A percentile compares a stretch with the other conserved stretches of the same genome.
These are phyloP conservation scores for Blumeriella jaapii DNA, from an alignment of 2,329 filamentous ascomycete genomes.

Conservation along the genomic window DNA sequence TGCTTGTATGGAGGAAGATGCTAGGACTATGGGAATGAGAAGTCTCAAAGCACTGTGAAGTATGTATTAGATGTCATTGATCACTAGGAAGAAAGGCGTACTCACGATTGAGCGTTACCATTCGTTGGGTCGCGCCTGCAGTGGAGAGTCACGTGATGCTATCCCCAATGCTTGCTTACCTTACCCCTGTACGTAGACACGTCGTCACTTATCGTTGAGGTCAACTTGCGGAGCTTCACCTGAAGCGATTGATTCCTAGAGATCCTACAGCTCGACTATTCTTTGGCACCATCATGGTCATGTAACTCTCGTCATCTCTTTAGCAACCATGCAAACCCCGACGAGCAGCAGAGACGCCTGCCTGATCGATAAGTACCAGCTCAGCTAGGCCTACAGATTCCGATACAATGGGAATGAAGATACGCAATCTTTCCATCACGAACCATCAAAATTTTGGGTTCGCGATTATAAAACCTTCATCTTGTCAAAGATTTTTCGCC, in stretches of 20 bases:
- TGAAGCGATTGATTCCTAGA: too few species aligned
- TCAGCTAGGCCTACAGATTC: too few species aligned
- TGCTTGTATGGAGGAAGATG: background rate
- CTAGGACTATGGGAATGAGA: background rate
- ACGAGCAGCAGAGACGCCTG: slow-evolving; percentile 12
- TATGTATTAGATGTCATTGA: background rate
- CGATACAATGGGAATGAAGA: slow-evolving; percentile 7
- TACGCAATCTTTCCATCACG: slow-evolving; percentile 13
- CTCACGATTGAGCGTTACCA: background rate
- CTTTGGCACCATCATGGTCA: slow-evolving; percentile 7
- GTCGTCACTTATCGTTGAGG: too few species aligned
- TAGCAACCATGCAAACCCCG: slow-evolving; percentile 14
- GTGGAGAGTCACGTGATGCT: too few species aligned
- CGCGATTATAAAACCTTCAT: too few species aligned
- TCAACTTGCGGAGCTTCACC: too few species aligned
- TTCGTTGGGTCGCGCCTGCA: too few species aligned
- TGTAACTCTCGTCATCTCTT: slow-evolving; percentile 8
- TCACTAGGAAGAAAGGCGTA: background rate
- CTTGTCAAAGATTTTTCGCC: too few species aligned
- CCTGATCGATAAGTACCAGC: slow-evolving; percentile 7
- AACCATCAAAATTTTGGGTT: too few species aligned
- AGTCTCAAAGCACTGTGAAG: background rate
- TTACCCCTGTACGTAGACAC: too few species aligned
- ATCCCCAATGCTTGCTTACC: too few species aligned
- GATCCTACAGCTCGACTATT: too few species aligned